Percentiles rank a stretch among this genome's conserved stretches.
These are phyloP conservation scores for Solanum sparsipilum DNA, from an alignment of 257 asterid genomes.

Conservation along the genomic window DNA sequence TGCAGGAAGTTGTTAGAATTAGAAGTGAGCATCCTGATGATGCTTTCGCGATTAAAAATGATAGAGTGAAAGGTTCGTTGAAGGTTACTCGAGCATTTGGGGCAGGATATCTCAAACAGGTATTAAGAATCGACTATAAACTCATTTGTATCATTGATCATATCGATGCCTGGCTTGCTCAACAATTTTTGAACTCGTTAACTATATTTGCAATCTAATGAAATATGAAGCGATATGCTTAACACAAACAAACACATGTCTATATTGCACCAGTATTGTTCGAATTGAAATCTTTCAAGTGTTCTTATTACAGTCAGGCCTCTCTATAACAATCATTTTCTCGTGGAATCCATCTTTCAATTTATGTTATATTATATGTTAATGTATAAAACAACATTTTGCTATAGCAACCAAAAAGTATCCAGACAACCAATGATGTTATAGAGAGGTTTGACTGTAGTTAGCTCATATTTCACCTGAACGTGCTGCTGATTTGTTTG, in stretches of 20 bases:
- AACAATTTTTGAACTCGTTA: not conserved
- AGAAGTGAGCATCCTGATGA: conserved; percentile 66
- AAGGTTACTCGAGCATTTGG: conserved; percentile 97
- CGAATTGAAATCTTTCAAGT: not conserved
- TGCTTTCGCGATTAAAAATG: conserved; percentile 52
- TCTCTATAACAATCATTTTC: not conserved
- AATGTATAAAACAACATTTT: not conserved
- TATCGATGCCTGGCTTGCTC: not conserved
- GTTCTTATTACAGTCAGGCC: not conserved
- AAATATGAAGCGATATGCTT: not conserved
- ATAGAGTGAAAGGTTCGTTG: conserved; percentile 82
- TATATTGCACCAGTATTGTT: not conserved
- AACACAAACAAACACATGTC: not conserved
- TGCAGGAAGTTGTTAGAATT: conserved; percentile 73
- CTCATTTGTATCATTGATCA: not conserved
- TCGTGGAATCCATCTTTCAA: not conserved
- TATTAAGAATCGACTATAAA: not conserved
- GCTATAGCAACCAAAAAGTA: not conserved
- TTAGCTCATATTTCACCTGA: not conserved
- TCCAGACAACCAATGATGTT: not conserved
- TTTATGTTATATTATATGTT: not conserved
- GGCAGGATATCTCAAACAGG: conserved; percentile 90
- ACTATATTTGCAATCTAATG: not conserved
- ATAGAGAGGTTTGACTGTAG: not conserved
- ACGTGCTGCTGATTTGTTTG: not conserved